Base-by-base conservation (phyloP, 148 eudicot species). In the Beta vulgaris region DNA sequence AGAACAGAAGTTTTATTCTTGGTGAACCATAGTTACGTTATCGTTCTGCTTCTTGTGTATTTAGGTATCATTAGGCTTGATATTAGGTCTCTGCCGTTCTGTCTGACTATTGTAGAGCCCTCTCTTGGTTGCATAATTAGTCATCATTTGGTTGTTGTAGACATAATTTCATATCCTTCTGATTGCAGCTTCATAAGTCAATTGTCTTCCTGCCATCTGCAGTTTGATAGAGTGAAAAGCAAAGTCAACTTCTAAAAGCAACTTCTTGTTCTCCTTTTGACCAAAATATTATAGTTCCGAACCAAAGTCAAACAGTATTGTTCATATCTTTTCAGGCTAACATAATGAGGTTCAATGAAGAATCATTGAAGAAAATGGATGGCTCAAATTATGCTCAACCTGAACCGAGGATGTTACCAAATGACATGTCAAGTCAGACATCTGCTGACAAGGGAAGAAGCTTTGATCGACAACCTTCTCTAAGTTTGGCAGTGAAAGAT, bases 311-410 rank as follows among this genome's bases (percentile, higher is more conserved):
- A 21, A 54, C 8, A 67, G 19, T 62, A 32, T 67, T 29, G 13
- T 37, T n/a, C 18, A 51, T 71, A 78, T 80, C 21, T 83, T 79
- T 75, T 46, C 89, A 95, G 99, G 92, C 92, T 63, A 95, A 95
- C 82, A 92, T 95, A 82, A 58, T 90, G 79, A 86, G 87, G 71
- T 90, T 88, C 77, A 95, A 92, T 85, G 93, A 89, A 78, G 99
- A 87, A 60, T 86, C 87, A 8, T 78, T 88, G 76, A 87, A 79
- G 84, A 89, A 87, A 87, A 88, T 90, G 85, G 82, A 78, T 68
- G 72, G 72, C 65, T 76, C 85, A 66, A 68, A 69, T 80, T 70
- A 81, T 62, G 69, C 51, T 55, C 86, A 76, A 34, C 79, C 88
- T 54, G 87, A 84, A 60, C 77, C 81, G 54, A 43, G 72, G 58